Evolutionary conservation across 495 filamentous ascomycete species (phyloP), one percentile per base, ranked within the genome.

Genomic region (Penicillium tannophilum): DNA sequence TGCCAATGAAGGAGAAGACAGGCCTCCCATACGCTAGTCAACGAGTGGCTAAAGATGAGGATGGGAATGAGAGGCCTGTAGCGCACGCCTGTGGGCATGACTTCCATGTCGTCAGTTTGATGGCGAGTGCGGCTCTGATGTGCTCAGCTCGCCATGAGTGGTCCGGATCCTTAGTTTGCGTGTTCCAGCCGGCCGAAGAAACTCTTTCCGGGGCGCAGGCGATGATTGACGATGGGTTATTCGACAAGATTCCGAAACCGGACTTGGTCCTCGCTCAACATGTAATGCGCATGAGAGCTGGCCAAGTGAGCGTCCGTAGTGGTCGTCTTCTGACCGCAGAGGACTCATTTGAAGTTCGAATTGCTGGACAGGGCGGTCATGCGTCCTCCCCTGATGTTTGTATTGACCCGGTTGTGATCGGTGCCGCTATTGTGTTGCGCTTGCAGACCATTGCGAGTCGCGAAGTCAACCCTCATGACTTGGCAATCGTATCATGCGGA

Each of bases 141-240:
- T 3, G 6, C 12, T 10, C 12, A 1, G 24, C 20, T 7, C 12
- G 6, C 8, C 1, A 24, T 1, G 3, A 24, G 6, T 46, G 44
- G 44, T 26, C 20, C 12, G 44, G 44, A 4, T 26, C 44, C 11
- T 11, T 46, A 6, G 11, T 46, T 7, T 11, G 4, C 20, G 8
- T 46, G 17, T 46, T 46, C 10, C 44, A 46, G 44, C 44, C 44
- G n/a, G n/a, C 12, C 24, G 44, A 23, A 16, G 44, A 46, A 26
- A 10, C 1, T 5, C 20, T 46, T 2, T 2, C 1, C 12, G 44
- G 44, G 10, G 44, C 19, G 5, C 6, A 6, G 9, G 44, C 19
- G 1, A 46, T 46, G 44, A 4, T 46, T 7, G 20, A 26, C 4
- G 44, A 26, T 19, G 44, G 11, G 3, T 20, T 46, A 3, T 26